These are phyloP conservation scores for Debaryomyces sp. DNA, from an alignment of 1,139 yeast genomes.

Conservation along the genomic window DNA sequence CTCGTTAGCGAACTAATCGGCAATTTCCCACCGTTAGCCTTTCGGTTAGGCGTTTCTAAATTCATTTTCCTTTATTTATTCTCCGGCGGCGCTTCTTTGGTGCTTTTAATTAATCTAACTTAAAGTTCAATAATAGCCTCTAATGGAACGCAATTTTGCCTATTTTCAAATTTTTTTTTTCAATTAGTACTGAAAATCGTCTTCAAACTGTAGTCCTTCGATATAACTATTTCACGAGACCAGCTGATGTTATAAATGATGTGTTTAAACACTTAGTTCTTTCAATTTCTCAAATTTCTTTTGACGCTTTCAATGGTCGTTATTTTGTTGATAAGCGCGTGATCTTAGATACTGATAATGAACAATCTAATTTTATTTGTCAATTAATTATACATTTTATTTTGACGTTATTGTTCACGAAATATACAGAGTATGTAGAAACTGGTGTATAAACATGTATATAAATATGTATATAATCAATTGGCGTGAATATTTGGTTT, in stretches of 20 bases:
- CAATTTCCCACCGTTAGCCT: slow-evolving; percentile 15
- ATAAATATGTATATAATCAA: no score
- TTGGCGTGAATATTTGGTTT: background rate
- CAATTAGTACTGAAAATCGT: background rate
- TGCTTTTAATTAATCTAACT: background rate
- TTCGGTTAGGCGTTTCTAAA: slow-evolving; percentile 10
- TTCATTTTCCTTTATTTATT: slow-evolving; percentile 7
- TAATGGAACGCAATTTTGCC: background rate
- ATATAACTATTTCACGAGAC: background rate
- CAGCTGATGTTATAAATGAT: background rate
- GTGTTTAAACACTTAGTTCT: background rate
- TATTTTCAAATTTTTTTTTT: background rate
- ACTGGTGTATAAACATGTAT: background rate
- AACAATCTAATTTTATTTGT: background rate
- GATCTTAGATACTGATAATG: slow-evolving; percentile 3
- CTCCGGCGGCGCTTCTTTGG: background rate
- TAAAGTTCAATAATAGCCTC: background rate
- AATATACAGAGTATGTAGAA: background rate
- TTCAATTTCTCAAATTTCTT: background rate
- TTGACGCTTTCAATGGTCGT: slow-evolving; percentile 4
- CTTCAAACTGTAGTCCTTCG: background rate
- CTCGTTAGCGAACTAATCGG: slow-evolving; percentile 46
- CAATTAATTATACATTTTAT: background rate
- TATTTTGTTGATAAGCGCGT: slow-evolving; percentile 9
- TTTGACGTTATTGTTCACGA: background rate